Conservation (phyloP, 306 rosid genomes). For the Begonia masoniana region DNA sequence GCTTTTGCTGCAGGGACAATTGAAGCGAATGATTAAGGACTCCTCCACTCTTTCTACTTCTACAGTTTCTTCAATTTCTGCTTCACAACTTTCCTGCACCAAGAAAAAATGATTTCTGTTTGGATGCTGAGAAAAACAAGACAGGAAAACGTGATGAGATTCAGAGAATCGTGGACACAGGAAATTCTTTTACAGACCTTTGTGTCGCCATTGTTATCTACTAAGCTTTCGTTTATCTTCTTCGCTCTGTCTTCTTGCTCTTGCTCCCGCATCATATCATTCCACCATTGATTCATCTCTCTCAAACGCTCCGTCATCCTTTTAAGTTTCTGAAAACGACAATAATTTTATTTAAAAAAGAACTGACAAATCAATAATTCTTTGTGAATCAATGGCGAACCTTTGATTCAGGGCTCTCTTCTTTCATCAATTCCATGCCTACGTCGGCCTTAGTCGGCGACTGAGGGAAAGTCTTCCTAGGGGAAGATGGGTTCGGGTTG, state of each 20-base stretch:
- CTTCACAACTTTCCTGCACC: not conserved
- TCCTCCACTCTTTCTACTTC: constrained; percentile 11
- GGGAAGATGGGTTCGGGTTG: constrained; percentile 3
- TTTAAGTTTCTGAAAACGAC: constrained; percentile 5
- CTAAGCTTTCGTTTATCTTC: not conserved
- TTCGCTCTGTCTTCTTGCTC: not conserved
- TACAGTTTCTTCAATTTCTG: constrained; percentile 8
- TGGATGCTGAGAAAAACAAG: too few species aligned
- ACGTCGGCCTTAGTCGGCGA: not conserved
- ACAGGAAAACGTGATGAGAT: too few species aligned
- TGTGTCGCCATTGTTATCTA: not conserved
- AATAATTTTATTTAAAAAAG: too few species aligned
- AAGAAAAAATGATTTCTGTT: not conserved
- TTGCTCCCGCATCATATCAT: constrained; percentile 2
- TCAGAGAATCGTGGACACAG: too few species aligned
- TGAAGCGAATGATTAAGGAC: constrained; percentile 5
- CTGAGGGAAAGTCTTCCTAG: not conserved
- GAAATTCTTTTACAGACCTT: not conserved
- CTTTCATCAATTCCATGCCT: not conserved
- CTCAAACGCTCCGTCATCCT: constrained; percentile 8
- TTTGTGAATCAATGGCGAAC: not conserved
- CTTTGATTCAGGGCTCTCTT: constrained; percentile 11
- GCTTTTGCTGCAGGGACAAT: constrained; percentile 6
- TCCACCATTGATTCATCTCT: constrained; percentile 13
- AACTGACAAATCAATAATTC: too few species aligned